Base-by-base conservation (phyloP, 768 basidiomycete genomes). In the Crepidotus variabilis region DNA sequence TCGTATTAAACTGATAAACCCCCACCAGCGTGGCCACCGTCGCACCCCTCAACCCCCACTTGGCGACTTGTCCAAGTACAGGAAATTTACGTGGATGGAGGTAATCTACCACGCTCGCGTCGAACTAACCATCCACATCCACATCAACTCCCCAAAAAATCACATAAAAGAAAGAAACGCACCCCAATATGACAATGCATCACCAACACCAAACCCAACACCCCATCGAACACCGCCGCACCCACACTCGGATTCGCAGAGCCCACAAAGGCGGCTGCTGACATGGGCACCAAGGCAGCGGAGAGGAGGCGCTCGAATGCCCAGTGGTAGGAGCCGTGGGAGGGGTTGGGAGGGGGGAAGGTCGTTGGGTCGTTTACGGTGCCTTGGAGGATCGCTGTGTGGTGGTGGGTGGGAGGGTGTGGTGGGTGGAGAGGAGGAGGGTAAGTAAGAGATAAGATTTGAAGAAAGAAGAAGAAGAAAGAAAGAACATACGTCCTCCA, bases 1-100 rank as follows among this genome's bases (percentile, higher is more conserved):
- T 94, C 45, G 97, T 98, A 77, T 98, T 98, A 79, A 98, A 98
- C 71, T 97, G 90, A 76, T 97, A 99, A 6, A 98, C 82, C 14
- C 97, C 96, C 47, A 93, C 85, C 51, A 94, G 79, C 4, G 90
- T 85, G 20, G 86, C 92, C 36, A 87, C 83, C 24, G 97, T 98
- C 5, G 85, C 75, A 6, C 82, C 71, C 48, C 94, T 81, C 54
- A 98, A 77, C 7, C 77, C 69, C 96, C 96, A 98, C n/a, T 76
- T 84, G 11, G 71, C 64, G 47, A 86, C 53, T 0, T 77, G 83
- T 10, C 92, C 94, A 57, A 94, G 51, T 46, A 85, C 61, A n/a
- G 94, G 92, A 79, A 90, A 97, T 73, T 99, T 98, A 72, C 96
- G 90, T 22, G 81, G 75, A 74, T 98, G 94, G 47, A 98, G 67